Base-by-base conservation (phyloP, 2,329 filamentous ascomycete species). In the Epichloe amarillans region DNA sequence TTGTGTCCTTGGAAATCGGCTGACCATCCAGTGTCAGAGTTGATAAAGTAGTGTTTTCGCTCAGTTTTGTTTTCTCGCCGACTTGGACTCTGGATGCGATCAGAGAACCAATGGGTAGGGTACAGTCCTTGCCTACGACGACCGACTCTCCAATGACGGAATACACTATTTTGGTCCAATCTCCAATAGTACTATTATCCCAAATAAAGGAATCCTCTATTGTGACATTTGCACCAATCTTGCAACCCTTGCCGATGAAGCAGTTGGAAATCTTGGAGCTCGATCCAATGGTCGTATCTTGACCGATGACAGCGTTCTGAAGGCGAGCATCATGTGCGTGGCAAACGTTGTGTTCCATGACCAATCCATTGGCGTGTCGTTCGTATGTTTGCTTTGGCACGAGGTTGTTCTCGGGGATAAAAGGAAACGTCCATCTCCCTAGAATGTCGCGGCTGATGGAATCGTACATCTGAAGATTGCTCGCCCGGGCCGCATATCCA, bases 321-420 rank as follows among this genome's bases (percentile, higher is more conserved):
- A 95, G 73, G 37, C 80, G 73, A 55, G 84, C 84, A n/a, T 84
- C 84, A 47, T 83, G 76, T 12, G 84, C 83, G 23, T 94, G 68
- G 35, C 82, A 77, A 2, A 94, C 88, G 12, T 83, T 82, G 51
- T 85, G 79, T 66, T 96, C 90, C 55, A 86, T 80, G 61, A 89
- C 90, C 19, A 88, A 75, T 38, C 81, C 82, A 30, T 84, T 79
- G 53, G 80, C 81, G 52, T 79, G 75, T 50, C 84, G 74, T 56
- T 80, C 79, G 66, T 93, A 96, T 1, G 80, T 82, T 58, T 95
- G 87, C 41, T 80, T 84, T 1, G 80, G 77, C 2, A 93, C 71
- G 21, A 96, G 70, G 61, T 97, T 96, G 63, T 83, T 90, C 63
- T 96, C 90, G 2, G 91, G 91, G 51, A 88, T 85, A 41, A 96